These are phyloP conservation scores for Rhodotorula graminis DNA, from an alignment of 768 basidiomycete genomes.

Conservation along the genomic window DNA sequence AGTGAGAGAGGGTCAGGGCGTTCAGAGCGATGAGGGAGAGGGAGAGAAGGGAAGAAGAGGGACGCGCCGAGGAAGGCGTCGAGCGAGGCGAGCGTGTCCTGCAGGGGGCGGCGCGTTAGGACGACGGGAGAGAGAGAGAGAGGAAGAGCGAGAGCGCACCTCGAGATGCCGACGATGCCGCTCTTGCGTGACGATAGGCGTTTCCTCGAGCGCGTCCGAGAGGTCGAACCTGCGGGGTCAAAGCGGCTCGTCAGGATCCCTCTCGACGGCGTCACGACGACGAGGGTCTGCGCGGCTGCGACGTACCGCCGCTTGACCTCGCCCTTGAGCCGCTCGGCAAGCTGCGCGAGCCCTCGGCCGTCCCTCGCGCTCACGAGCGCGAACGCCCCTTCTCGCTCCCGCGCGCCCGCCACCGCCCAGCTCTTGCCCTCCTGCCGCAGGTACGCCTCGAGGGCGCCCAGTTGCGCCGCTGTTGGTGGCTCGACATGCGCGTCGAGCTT, in stretches of 20 bases:
- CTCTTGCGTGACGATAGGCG: slow-evolving; percentile 69
- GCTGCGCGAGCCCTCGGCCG: slow-evolving; percentile 12
- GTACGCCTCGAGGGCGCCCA: background rate
- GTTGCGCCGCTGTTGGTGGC: background rate
- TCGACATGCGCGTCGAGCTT: slow-evolving; percentile 56
- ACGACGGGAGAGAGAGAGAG: no score
- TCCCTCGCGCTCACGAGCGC: slow-evolving; percentile 20
- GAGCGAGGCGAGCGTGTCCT: slow-evolving; percentile 45
- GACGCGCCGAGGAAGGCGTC: slow-evolving; percentile 57
- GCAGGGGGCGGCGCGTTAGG: background rate
- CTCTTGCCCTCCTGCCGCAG: background rate
- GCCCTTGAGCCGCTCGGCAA: slow-evolving; percentile 10
- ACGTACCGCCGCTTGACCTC: slow-evolving; percentile 24
- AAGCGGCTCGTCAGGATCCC: background rate
- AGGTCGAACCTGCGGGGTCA: slow-evolving; percentile 36
- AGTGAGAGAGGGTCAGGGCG: background rate
- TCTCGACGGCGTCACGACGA: background rate
- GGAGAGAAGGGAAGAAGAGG: slow-evolving; percentile 41
- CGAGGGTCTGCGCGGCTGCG: background rate
- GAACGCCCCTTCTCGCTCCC: background rate
- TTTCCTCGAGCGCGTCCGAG: slow-evolving; percentile 45
- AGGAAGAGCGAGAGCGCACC: slow-evolving; percentile 28
- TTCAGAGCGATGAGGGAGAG: background rate
- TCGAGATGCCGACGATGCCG: slow-evolving; percentile 74
- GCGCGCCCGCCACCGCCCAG: background rate